Evolutionary conservation across 2,329 filamentous ascomycete genomes (phyloP).

Genomic region (Exutisphaerella laricina): DNA sequence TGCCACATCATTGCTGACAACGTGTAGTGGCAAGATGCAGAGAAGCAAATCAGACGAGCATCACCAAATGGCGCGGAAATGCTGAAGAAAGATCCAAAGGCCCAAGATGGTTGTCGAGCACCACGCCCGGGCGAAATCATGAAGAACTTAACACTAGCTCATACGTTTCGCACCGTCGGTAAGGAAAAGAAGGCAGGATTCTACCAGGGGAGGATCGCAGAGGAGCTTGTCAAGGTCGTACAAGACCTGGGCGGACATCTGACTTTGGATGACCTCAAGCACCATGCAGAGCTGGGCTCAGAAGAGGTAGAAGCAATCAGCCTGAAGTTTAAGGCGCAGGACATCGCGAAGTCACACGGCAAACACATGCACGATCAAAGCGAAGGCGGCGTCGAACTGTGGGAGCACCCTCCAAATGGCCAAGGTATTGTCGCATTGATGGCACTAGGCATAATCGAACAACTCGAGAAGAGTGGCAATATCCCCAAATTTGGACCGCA

Average conservation of each 20-base stretch:
- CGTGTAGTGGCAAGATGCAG: slow-evolving; percentile 64
- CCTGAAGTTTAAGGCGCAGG: slow-evolving; percentile 50
- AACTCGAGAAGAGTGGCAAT: slow-evolving; percentile 68
- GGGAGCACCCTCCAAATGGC: slow-evolving; percentile 96
- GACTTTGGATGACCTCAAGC: slow-evolving; percentile 70
- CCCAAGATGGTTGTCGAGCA: slow-evolving; percentile 64
- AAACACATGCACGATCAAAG: slow-evolving; percentile 41
- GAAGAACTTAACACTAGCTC: slow-evolving; percentile 73
- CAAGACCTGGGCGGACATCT: slow-evolving; percentile 70
- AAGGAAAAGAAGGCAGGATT: slow-evolving; percentile 83
- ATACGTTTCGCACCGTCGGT: slow-evolving; percentile 74
- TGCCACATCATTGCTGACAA: neutral
- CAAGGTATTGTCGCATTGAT: slow-evolving; percentile 94
- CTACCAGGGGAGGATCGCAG: slow-evolving; percentile 77
- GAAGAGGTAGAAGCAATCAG: slow-evolving; percentile 83
- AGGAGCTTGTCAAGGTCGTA: slow-evolving; percentile 73
- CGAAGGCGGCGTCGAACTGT: slow-evolving; percentile 66
- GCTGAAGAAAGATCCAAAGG: slow-evolving; percentile 66
- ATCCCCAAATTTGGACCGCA: slow-evolving; percentile 64
- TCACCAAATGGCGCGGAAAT: slow-evolving; percentile 86
- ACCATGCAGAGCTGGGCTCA: slow-evolving; percentile 66
- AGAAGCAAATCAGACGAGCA: slow-evolving; percentile 59
- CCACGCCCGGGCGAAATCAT: slow-evolving; percentile 81
- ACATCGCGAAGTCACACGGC: slow-evolving; percentile 50
- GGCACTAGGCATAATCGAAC: slow-evolving; percentile 85